Evolutionary conservation across 805 yeast genomes (phyloP).

Genomic region (Kuraishia molischiana): DNA sequence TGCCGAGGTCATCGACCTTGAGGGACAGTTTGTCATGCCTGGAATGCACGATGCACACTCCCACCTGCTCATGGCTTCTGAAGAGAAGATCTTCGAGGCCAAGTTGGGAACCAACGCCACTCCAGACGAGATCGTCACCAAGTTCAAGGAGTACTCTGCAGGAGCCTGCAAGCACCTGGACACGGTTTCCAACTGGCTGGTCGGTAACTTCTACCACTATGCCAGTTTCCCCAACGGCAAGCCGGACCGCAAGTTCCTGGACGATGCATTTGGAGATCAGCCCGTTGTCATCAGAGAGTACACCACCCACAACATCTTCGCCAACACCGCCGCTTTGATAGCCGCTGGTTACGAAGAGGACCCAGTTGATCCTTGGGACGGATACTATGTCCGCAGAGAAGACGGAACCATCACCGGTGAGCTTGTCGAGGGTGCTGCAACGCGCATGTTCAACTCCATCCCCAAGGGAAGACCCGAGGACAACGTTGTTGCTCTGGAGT

Average conservation of each 20-base stretch:
- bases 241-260: conserved; percentile 16
- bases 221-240: conserved; percentile 14
- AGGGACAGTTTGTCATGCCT: conserved; percentile 17
- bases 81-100: conserved; percentile 15
- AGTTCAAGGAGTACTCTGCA: conserved; percentile 11
- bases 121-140: conserved; percentile 13
- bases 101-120: conserved; percentile 11
- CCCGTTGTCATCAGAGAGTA: conserved; percentile 18
- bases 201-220: conserved; percentile 17
- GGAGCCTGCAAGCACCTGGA: conserved; percentile 12
- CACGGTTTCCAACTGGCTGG: conserved; percentile 15
- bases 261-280: conserved; percentile 18
- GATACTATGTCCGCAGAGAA: conserved; percentile 15
- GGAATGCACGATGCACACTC: conserved; percentile 19
- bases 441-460: conserved; percentile 11
- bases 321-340: conserved; percentile 17
- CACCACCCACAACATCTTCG: conserved; percentile 17
- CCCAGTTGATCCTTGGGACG: conserved; percentile 17
- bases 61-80: conserved; percentile 16
- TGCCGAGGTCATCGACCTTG: conserved; percentile 12
- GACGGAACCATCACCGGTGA: conserved; percentile 19
- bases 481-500: conserved; percentile 12
- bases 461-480: conserved; percentile 14
- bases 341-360: conserved; percentile 18
- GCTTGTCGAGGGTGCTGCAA: conserved; percentile 17